These are phyloP conservation scores for Cladophialophora immunda DNA, from an alignment of 2,329 filamentous ascomycete species.

Conservation along the genomic window DNA sequence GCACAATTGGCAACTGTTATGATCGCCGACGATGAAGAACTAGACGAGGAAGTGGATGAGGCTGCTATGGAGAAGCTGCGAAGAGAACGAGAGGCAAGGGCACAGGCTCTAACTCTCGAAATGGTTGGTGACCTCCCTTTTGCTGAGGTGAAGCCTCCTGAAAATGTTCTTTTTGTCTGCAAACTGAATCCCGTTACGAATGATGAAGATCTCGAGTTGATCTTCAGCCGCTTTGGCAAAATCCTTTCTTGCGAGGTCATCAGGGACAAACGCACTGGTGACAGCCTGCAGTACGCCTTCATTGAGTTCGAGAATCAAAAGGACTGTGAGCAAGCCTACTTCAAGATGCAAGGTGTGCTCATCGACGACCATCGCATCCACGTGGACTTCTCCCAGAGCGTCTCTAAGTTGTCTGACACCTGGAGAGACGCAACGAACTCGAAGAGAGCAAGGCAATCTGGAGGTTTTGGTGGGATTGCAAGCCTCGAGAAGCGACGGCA, in stretches of 20 bases:
- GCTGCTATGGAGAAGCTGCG: slow-evolving; percentile 81
- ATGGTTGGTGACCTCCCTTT: slow-evolving; percentile 98
- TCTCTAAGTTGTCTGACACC: slow-evolving; percentile 81
- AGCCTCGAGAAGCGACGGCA: slow-evolving; percentile 90
- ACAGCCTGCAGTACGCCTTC: slow-evolving; percentile 96
- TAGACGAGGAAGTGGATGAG: slow-evolving; percentile 81
- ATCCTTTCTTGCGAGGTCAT: slow-evolving; percentile 97
- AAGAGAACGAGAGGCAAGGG: slow-evolving; percentile 87
- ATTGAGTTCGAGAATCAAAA: slow-evolving; percentile 95
- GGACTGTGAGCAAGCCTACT: slow-evolving; percentile 93
- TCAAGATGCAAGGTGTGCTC: slow-evolving; percentile 97
- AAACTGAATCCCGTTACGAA: slow-evolving; percentile 97
- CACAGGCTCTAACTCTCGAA: slow-evolving; percentile 92
- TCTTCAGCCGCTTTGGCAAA: slow-evolving; percentile 95
- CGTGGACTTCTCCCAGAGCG: slow-evolving; percentile 97
- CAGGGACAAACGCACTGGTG: slow-evolving; percentile 88
- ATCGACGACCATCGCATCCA: slow-evolving; percentile 98
- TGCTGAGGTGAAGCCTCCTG: slow-evolving; percentile 94
- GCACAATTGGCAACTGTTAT: slow-evolving; percentile 90
- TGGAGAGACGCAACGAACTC: slow-evolving; percentile 88
- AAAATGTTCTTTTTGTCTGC: slow-evolving; percentile 98
- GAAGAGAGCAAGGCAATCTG: slow-evolving; percentile 73
- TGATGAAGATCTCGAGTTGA: slow-evolving; percentile 92
- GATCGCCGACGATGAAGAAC: slow-evolving; percentile 86
- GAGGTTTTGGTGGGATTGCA: slow-evolving; percentile 90